phyloP scores from a whole-genome alignment of 805 yeast genomes.

The Saturnispora dispora region DNA sequence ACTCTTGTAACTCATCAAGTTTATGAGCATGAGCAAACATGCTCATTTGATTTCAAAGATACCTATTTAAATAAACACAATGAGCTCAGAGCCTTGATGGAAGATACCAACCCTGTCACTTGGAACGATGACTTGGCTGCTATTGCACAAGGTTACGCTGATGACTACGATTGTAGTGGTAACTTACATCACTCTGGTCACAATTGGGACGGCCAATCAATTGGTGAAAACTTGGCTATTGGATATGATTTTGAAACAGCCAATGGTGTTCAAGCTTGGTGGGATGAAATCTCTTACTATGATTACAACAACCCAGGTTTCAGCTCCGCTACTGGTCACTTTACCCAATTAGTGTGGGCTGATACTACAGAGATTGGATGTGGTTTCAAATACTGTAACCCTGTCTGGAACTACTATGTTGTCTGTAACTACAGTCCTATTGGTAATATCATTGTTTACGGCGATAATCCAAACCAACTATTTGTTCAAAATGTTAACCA shows the following conservation, averaged over 20 bases:
- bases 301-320: conserved; percentile 41
- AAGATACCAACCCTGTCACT: conserved; percentile 35
- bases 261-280: conserved; percentile 70
- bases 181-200: conserved; percentile 54
- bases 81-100: conserved; percentile 43
- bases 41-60: conserved; percentile 29
- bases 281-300: conserved; percentile 50
- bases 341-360: conserved; percentile 75
- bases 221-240: conserved; percentile 74
- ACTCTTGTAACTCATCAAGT: not conserved
- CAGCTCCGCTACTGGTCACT: conserved; percentile 57
- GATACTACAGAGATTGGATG: conserved; percentile 58
- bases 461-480: conserved; percentile 11
- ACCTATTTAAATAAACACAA: conserved; percentile 55
- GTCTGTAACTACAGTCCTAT: conserved; percentile 68
- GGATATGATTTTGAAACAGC: conserved; percentile 43
- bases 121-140: conserved; percentile 49
- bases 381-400: conserved; percentile 52
- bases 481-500: conserved; percentile 29
- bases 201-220: conserved; percentile 32
- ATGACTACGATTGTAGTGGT: conserved; percentile 46
- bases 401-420: conserved; percentile 42
- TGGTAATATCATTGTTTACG: conserved; percentile 41
- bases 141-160: conserved; percentile 52
- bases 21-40: conserved; percentile 3